phyloP scores from a whole-genome alignment of 73 alveolate species.

The Paramecium tetraurelia region DNA sequence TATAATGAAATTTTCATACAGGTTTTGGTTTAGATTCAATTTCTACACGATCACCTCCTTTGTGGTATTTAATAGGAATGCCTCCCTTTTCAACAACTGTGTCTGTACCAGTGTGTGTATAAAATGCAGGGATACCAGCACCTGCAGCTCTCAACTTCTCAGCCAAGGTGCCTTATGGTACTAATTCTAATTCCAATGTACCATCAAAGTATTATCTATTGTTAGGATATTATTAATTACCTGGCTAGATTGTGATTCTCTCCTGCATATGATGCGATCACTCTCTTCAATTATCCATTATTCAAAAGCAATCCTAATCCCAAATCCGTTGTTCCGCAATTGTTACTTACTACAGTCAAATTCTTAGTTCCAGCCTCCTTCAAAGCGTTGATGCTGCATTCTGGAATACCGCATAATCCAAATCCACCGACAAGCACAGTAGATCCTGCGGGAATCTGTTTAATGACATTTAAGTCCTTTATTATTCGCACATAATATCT shows the following conservation, averaged over 20 bases:
- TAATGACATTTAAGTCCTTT: slow-evolving; percentile 63
- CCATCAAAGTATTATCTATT: slow-evolving; percentile 71
- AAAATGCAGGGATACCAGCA: slow-evolving; percentile 95
- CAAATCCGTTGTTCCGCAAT: slow-evolving; percentile 70
- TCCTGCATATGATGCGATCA: slow-evolving; percentile 78
- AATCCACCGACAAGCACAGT: slow-evolving; percentile 90
- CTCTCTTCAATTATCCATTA: slow-evolving; percentile 55
- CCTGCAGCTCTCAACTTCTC: slow-evolving; percentile 93
- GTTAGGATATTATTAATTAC: slow-evolving; percentile 41
- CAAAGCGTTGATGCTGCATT: slow-evolving; percentile 79
- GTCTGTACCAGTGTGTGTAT: slow-evolving; percentile 88
- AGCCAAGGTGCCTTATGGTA: slow-evolving; percentile 89
- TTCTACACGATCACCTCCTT: slow-evolving; percentile 52
- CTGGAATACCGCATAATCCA: slow-evolving; percentile 97
- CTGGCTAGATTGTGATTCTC: slow-evolving; percentile 81
- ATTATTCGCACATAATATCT: slow-evolving; percentile 9
- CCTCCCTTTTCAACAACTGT: slow-evolving; percentile 76
- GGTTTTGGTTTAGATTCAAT: slow-evolving; percentile 54
- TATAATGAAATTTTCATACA: not conserved
- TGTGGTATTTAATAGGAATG: slow-evolving; percentile 59
- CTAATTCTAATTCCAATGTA: slow-evolving; percentile 81
- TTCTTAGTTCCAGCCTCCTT: slow-evolving; percentile 63
- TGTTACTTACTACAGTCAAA: slow-evolving; percentile 77
- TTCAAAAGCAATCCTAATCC: slow-evolving; percentile 57
- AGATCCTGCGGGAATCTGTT: slow-evolving; percentile 73